Evolutionary conservation across 2,329 filamentous ascomycete species (phyloP).

Genomic region (Aureobasidium lini): DNA sequence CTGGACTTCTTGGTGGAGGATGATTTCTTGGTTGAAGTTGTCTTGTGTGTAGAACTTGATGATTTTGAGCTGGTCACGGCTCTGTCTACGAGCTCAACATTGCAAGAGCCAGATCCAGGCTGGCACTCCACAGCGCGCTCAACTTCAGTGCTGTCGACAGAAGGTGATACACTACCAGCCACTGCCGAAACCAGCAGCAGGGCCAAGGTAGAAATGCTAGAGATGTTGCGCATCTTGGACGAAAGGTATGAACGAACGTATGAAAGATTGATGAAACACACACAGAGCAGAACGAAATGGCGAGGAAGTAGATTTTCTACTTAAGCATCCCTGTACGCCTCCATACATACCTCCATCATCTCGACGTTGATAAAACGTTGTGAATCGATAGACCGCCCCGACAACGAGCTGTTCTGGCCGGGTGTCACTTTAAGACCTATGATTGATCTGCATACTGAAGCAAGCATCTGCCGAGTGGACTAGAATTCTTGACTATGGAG

Average conservation of each 20-base stretch:
- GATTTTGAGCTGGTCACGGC: not conserved
- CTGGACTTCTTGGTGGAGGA: not conserved
- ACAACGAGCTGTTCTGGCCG: slow-evolving; percentile 9
- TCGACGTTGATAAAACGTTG: slow-evolving; percentile 6
- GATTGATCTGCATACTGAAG: not conserved
- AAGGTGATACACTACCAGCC: not conserved
- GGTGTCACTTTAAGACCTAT: not conserved
- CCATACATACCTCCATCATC: slow-evolving; percentile 6
- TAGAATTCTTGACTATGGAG: not conserved
- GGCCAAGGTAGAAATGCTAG: slow-evolving; percentile 5
- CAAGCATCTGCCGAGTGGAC: no score
- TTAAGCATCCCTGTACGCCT: not conserved
- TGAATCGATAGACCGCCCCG: slow-evolving; percentile 6
- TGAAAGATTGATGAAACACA: not conserved
- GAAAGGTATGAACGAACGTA: not conserved
- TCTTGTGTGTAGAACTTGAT: not conserved
- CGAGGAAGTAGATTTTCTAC: not conserved
- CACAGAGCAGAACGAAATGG: not conserved
- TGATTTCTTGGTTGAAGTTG: not conserved
- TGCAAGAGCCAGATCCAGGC: slow-evolving; percentile 7
- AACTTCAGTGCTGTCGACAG: slow-evolving; percentile 2
- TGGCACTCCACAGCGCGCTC: slow-evolving; percentile 10
- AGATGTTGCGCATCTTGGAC: slow-evolving; percentile 7
- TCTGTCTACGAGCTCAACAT: slow-evolving; percentile 5
- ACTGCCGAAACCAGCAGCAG: slow-evolving; percentile 9